Evolutionary conservation across 805 yeast genomes (phyloP), one percentile per base, ranked within the genome.

Genomic region (Nakazawaea sp.): DNA sequence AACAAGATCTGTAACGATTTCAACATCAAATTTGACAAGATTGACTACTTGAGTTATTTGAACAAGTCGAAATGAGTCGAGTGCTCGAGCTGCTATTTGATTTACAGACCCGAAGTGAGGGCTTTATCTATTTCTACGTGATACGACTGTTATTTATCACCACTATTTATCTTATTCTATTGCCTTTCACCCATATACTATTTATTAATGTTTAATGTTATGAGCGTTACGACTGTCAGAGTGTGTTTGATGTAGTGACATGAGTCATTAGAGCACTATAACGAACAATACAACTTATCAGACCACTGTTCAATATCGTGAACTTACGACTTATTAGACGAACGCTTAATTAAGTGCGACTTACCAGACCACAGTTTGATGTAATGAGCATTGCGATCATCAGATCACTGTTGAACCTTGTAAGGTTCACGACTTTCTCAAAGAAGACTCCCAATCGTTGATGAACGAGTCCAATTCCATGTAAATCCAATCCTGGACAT

Each of bases 401-500:
- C n/a, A n/a, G n/a, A n/a, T n/a, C n/a, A n/a, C n/a, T n/a, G n/a
- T n/a, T n/a, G n/a, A n/a, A n/a, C n/a, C n/a, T n/a, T n/a, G n/a
- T n/a, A n/a, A n/a, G n/a, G n/a, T n/a, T n/a, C 27, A 16, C n/a
- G 17, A 16, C 23, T 20, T 9, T 15, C 10, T 6, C 35, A 28
- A 23, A 11, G n/a, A 25, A n/a, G n/a, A 11, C 25, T 28, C 38
- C 11, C 32, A 9, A 26, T 37, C 41, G 20, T 27, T n/a, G 18
- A 32, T 8, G 19, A 27, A 37, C 4, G 16, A 15, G 4, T 38
- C 42, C 16, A 38, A 27, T 18, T 38, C 45, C 11, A 21, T 19
- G 60, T 46, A 70, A 52, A 61, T 62, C 55, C 51, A 53, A 55
- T 46, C 65, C 39, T 62, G 58, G 50, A 70, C 53, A 3, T 26